Evolutionary conservation across 805 yeast species (phyloP), one percentile per base, ranked within the genome.

Genomic region (Ascoidea rubescens): DNA sequence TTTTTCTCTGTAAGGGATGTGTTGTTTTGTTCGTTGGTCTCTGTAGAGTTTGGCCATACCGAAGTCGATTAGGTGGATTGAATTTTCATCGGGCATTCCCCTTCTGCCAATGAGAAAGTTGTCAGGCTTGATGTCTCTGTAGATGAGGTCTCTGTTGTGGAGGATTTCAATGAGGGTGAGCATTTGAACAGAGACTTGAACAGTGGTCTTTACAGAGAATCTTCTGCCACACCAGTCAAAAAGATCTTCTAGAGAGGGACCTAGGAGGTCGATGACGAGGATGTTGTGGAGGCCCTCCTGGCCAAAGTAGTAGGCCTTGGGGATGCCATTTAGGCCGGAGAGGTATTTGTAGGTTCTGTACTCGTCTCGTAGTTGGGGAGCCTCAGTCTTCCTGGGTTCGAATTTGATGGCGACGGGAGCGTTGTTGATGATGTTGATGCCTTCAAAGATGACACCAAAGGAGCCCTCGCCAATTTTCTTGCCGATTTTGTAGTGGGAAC

Each of bases 11-110:
- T 90, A 93, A 37, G 99, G 98, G 58, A 93, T 93, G 68, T 93
- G 99, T 63, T 84, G 85, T 63, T 88, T 88, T 10, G 98, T 84
- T 67, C 87, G 85, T 51, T 98, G 97, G 70, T 93, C 99, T 64
- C 98, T 80, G 69, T 90, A 93, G 64, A 87, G 95, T 68, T 93
- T 93, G 33, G 98, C 98, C 98, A 93, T 93, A 57, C 99, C 99
- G 65, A 93, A 93, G 69, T 93, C 99, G 52, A 93, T 95, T 56
- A 93, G 74, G 68, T 87, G 89, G 51, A 93, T 87, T 53, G 77
- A 75, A 64, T 90, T 89, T 53, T 90, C 95, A 60, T 87, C 86
- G 14, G 86, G 80, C 46, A 88, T 76, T 47, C 83, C 85, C 10
- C 93, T 95, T 62, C 89, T 80, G 16, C 98, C 98, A 61, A 93